These are phyloP conservation scores for Penicillium samsonianum DNA, from an alignment of 495 filamentous ascomycete genomes.

Conservation along the genomic window DNA sequence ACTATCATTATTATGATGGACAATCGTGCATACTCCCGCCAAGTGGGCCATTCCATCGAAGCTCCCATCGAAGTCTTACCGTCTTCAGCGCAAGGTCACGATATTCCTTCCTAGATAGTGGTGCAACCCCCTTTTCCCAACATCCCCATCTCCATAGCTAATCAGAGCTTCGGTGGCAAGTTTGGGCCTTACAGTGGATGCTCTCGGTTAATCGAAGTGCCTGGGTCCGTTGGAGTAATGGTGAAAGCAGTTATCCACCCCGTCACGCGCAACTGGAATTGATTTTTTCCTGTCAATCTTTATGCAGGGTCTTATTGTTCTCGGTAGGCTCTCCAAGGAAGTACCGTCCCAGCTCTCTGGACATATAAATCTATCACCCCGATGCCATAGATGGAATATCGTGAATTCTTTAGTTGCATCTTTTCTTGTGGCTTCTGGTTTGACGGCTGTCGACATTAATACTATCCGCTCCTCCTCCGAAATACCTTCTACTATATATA, in stretches of 20 bases:
- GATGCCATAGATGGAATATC: not conserved
- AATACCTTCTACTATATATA: not conserved
- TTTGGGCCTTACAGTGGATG: slow-evolving; percentile 23
- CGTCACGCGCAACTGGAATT: slow-evolving; percentile 30
- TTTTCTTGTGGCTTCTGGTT: not conserved
- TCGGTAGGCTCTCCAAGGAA: slow-evolving; percentile 26
- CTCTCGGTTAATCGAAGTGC: slow-evolving; percentile 22
- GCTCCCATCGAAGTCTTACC: slow-evolving; percentile 28
- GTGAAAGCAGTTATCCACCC: slow-evolving; percentile 34
- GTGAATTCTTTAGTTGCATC: slow-evolving; percentile 9
- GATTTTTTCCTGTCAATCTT: slow-evolving; percentile 22
- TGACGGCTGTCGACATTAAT: not conserved
- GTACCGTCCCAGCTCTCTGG: slow-evolving; percentile 17
- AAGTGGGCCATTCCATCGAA: slow-evolving; percentile 35
- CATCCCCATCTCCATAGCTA: slow-evolving; percentile 5
- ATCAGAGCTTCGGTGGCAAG: slow-evolving; percentile 20
- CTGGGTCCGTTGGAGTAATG: slow-evolving; percentile 34
- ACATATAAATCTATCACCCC: slow-evolving; percentile 18
- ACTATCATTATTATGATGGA: slow-evolving; percentile 11
- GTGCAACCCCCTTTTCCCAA: slow-evolving; percentile 8
- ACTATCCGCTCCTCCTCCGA: not conserved
- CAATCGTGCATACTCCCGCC: slow-evolving; percentile 31
- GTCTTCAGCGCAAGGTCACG: slow-evolving; percentile 30
- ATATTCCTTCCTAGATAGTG: slow-evolving; percentile 11
- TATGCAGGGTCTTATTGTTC: slow-evolving; percentile 17